These are phyloP conservation scores for Claviceps fusiformis DNA, from an alignment of 2,329 filamentous ascomycete genomes.

Conservation along the genomic window DNA sequence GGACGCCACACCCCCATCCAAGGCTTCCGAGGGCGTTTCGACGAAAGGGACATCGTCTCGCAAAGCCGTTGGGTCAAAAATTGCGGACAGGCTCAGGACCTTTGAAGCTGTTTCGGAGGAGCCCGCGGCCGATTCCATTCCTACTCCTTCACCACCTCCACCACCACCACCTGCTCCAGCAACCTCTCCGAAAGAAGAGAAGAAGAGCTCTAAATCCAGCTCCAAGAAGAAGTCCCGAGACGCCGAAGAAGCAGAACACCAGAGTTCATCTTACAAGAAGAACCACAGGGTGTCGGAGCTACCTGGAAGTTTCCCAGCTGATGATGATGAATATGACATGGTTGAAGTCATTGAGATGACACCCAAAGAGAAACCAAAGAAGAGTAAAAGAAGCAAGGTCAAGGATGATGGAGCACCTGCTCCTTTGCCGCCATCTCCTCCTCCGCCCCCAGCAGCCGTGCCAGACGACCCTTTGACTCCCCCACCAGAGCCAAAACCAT, in stretches of 20 bases:
- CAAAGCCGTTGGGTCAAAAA: constrained; percentile 36
- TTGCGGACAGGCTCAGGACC: constrained; percentile 42
- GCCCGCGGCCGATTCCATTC: constrained; percentile 20
- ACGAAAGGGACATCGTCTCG: constrained; percentile 28
- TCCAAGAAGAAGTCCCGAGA: constrained; percentile 27
- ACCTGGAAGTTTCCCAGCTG: constrained; percentile 45
- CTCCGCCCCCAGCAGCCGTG: constrained; percentile 32
- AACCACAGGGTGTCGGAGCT: constrained; percentile 11
- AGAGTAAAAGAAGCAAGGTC: constrained; percentile 23
- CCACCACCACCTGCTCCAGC: constrained; percentile 27
- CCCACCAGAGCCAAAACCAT: constrained; percentile 42
- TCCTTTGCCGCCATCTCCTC: constrained; percentile 27
- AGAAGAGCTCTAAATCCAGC: constrained; percentile 23
- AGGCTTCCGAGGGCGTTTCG: constrained; percentile 20
- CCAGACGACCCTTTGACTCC: constrained; percentile 36
- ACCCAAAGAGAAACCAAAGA: constrained; percentile 23
- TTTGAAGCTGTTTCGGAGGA: constrained; percentile 34
- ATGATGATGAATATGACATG: constrained; percentile 35
- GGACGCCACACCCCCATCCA: constrained; percentile 27
- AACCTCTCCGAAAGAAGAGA: constrained; percentile 15
- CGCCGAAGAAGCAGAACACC: constrained; percentile 18
- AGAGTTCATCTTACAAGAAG: constrained; percentile 20
- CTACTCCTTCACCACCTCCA: constrained; percentile 25
- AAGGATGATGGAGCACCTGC: constrained; percentile 14
- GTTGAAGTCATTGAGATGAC: constrained; percentile 39